Evolutionary conservation across 257 asterid species (phyloP).

Genomic region (Gynochthodes officinalis): DNA sequence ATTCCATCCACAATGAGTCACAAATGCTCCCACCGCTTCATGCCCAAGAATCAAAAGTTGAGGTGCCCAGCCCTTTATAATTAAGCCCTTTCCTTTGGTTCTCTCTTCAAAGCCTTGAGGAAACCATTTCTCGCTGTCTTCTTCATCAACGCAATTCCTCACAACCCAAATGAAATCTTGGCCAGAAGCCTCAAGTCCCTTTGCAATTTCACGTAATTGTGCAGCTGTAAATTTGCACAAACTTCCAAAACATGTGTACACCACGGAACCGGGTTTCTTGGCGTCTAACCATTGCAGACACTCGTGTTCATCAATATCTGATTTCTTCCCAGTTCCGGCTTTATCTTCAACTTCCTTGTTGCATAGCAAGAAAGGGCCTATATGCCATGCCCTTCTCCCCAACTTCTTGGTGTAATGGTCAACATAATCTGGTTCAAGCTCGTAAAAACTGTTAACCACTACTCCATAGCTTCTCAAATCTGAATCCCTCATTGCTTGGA

Average conservation of each 20-base stretch:
- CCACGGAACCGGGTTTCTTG: constrained; percentile 39
- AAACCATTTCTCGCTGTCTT: no score
- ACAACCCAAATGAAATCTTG: no score
- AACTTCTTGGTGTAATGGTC: no score
- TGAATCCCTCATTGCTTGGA: constrained; percentile 15
- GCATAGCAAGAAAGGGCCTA: no score
- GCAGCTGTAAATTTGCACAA: constrained; percentile 24
- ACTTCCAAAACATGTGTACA: constrained; percentile 63
- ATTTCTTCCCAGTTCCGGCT: no score
- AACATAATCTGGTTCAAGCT: constrained; percentile 45
- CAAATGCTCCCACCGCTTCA: no score
- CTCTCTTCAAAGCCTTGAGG: no score
- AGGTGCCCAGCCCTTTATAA: constrained; percentile 75
- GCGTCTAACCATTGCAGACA: constrained; percentile 58
- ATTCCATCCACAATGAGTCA: no score
- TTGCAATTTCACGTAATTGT: constrained; percentile 56
- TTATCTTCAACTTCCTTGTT: no score
- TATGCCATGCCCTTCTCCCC: no score
- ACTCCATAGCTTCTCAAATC: constrained; percentile 29
- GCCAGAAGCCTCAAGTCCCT: constrained; percentile 52
- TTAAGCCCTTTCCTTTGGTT: constrained; percentile 46
- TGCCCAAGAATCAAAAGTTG: constrained; percentile 46
- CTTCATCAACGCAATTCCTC: no score
- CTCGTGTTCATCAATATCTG: no score
- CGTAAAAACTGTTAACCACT: constrained; percentile 39